Evolutionary conservation across 2,329 filamentous ascomycete genomes (phyloP), one percentile per base, ranked within the genome.

Genomic region (Fusarium zealandicum): DNA sequence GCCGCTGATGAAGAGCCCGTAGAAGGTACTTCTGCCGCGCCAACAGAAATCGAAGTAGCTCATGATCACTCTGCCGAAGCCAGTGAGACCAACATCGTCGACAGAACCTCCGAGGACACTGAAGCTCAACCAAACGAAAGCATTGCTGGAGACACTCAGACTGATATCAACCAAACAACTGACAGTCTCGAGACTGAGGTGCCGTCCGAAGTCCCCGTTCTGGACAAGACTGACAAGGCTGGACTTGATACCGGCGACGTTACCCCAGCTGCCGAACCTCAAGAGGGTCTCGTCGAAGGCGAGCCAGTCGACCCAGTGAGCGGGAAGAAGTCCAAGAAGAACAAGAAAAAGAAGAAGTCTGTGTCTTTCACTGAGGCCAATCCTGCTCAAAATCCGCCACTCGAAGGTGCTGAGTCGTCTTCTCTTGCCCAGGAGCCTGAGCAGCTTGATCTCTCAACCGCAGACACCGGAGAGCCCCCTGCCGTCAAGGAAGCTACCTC

Each of bases 261-360:
- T 7, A 3, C 31, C 9, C 20, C 38, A 9, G 22, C 48, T 20
- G 13, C 33, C 12, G 44, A 57, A 42, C 10, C 28, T 9, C 48
- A 48, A 28, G 49, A 56, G n/a, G 38, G n/a, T n/a, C 31, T 43
- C 9, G 54, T 49, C 4, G 65, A 64, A n/a, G 57, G 61, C 5
- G 61, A 69, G 27, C 47, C 17, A 16, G 41, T 18, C 22, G 55
- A 47, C 12, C 33, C 53, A n/a, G 20, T 22, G 18, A 61, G 41
- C 31, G 59, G 49, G 46, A 70, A 66, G 53, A 70, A 68, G 42
- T 57, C 57, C 7, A 69, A 65, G 59, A 70, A 65, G 47, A 64
- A 51, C 56, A 69, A 68, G 42, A 72, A 73, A 58, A 71, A 73
- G 63, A 65, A 64, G 44, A 67, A 67, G 43, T 60, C 66, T 25